Conservation (phyloP, 2,329 filamentous ascomycete species). For the Periconia macrospinosa region DNA sequence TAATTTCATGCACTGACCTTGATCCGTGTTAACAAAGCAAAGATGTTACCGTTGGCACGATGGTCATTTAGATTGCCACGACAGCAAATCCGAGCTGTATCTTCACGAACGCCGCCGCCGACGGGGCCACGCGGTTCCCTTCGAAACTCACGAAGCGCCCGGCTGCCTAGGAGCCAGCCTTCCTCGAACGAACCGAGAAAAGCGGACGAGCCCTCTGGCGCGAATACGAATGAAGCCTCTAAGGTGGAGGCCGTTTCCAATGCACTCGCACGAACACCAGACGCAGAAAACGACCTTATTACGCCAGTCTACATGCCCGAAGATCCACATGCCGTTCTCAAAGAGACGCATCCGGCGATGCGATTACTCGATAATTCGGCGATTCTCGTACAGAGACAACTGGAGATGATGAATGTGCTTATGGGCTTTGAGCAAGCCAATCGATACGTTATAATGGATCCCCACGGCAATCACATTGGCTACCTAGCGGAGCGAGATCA, state of each 20-base stretch:
- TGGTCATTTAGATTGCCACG: conserved; percentile 33
- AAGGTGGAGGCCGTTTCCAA: conserved; percentile 48
- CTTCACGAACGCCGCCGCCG: conserved; percentile 21
- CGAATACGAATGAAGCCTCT: conserved; percentile 22
- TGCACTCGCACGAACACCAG: conserved; percentile 46
- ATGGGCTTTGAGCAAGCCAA: conserved; percentile 70
- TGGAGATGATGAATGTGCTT: conserved; percentile 68
- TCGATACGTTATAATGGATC: conserved; percentile 67
- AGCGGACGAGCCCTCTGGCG: not conserved
- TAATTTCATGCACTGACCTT: too few species aligned
- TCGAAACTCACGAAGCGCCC: conserved; percentile 17
- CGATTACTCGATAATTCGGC: conserved; percentile 62
- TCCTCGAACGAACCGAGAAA: conserved; percentile 7
- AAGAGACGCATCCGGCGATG: conserved; percentile 60
- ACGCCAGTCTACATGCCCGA: conserved; percentile 64
- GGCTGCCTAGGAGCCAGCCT: conserved; percentile 2
- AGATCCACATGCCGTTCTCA: conserved; percentile 62
- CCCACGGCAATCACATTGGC: conserved; percentile 63
- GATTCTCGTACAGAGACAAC: conserved; percentile 63
- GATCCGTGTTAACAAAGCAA: not conserved
- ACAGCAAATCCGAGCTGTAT: conserved; percentile 22
- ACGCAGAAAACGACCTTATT: conserved; percentile 54
- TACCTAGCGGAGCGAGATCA: conserved; percentile 67
- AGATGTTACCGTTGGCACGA: conserved; percentile 29
- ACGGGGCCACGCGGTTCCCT: conserved; percentile 28